A percentile compares a stretch with the other conserved stretches of the same genome.
Conservation (phyloP, 192 early-diverging fungal species). For the Linnemannia elongata region DNA sequence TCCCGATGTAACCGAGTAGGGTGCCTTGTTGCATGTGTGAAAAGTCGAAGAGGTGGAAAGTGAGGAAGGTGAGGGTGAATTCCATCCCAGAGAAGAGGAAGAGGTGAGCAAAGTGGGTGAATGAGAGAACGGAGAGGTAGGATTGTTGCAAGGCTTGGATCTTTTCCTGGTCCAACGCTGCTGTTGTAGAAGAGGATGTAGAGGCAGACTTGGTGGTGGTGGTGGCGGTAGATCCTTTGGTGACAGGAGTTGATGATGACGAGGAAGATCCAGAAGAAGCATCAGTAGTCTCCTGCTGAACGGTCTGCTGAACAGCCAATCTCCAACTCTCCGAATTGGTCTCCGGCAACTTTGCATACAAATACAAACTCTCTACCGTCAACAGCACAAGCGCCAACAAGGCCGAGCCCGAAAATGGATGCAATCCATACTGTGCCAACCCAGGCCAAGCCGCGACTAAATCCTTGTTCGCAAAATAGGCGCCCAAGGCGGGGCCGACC, state of each 20-base stretch:
- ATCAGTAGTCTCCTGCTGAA: constrained; percentile 25
- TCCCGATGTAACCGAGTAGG: constrained; percentile 89
- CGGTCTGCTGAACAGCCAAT: constrained; percentile 27
- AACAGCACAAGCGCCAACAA: constrained; percentile 89
- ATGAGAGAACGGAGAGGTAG: constrained; percentile 65
- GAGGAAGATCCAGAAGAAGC: constrained; percentile 1
- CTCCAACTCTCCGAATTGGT: constrained; percentile 59
- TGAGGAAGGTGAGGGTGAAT: constrained; percentile 97
- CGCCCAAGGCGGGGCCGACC: constrained; percentile 91
- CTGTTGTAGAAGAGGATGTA: background rate
- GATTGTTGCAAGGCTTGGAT: constrained; percentile 54
- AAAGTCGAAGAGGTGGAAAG: constrained; percentile 92
- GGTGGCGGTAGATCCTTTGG: background rate
- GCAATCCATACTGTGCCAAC: constrained; percentile 62
- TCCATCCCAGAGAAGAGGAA: constrained; percentile 99
- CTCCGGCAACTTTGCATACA: constrained; percentile 85
- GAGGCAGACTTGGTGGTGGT: background rate
- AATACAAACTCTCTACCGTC: constrained; percentile 83
- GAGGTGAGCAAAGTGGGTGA: constrained; percentile 87
- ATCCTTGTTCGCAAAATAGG: constrained; percentile 77
- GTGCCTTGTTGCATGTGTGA: constrained; percentile 90
- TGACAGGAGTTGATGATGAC: background rate
- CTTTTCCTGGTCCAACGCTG: constrained; percentile 1
- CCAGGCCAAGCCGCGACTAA: constrained; percentile 56
- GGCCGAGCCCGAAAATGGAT: constrained; percentile 90